Conservation (phyloP, 495 filamentous ascomycete genomes). For the Aspergillus bridgeri region DNA sequence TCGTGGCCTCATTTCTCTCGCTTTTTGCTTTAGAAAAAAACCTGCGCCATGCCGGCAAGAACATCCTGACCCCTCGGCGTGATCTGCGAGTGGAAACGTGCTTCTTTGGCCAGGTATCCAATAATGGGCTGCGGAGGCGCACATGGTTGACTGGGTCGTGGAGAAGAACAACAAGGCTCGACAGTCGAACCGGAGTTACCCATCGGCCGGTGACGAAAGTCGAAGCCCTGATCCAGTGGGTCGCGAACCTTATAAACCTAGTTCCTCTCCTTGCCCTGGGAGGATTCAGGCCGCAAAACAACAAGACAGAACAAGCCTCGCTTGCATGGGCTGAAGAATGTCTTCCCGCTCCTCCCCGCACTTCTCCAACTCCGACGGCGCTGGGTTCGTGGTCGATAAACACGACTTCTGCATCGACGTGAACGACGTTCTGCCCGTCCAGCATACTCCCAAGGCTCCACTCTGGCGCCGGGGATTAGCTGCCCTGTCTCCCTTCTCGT, state of each 20-base stretch:
- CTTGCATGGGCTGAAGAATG: neutral
- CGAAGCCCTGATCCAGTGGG: neutral
- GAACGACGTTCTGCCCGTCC: neutral
- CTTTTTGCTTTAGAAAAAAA: neutral
- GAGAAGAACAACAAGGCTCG: neutral
- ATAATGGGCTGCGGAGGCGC: slow-evolving; percentile 1
- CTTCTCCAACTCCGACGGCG: neutral
- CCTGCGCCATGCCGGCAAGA: neutral
- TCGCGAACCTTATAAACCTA: neutral
- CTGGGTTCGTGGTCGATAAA: neutral
- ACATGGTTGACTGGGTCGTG: slow-evolving; percentile 6
- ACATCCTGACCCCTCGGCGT: neutral
- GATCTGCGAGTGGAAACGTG: slow-evolving; percentile 2
- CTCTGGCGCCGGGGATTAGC: slow-evolving; percentile 14
- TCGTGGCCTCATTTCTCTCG: neutral
- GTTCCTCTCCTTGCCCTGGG: too few relatives aligned
- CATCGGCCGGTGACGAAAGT: neutral
- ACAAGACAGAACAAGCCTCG: neutral
- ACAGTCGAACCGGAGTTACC: neutral
- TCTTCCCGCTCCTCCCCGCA: slow-evolving; percentile 1
- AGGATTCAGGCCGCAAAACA: neutral
- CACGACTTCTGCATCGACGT: neutral
- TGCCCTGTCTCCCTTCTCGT: slow-evolving; percentile 15
- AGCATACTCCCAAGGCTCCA: neutral
- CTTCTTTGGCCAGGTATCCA: neutral